These are phyloP conservation scores for Pleurozium schreberi DNA, from an alignment of 225 moss, liverwort and hornwort species.

Conservation along the genomic window DNA sequence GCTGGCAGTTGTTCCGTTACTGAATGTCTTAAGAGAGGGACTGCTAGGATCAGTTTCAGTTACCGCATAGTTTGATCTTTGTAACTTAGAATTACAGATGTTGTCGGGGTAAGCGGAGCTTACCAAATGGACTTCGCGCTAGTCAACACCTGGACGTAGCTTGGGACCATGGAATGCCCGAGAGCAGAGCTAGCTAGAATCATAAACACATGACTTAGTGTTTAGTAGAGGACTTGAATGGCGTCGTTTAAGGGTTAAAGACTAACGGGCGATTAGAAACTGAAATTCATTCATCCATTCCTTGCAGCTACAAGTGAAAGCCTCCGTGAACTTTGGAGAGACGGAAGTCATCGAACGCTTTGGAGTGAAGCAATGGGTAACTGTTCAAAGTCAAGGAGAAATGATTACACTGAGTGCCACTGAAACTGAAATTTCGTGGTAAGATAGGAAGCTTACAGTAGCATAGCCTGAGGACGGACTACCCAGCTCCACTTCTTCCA, in stretches of 20 bases:
- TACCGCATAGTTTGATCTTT: background rate
- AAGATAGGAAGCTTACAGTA: too few species aligned
- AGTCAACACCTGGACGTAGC: background rate
- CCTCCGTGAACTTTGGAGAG: background rate
- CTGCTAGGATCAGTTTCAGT: background rate
- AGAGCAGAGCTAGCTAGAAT: background rate
- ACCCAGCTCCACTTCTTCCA: background rate
- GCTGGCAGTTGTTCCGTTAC: background rate
- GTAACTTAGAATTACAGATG: background rate
- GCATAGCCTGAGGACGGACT: too few species aligned
- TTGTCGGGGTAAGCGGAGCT: background rate
- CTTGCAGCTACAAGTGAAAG: background rate
- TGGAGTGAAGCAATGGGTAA: background rate
- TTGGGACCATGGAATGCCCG: background rate
- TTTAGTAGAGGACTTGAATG: background rate
- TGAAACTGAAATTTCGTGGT: background rate
- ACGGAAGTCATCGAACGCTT: background rate
- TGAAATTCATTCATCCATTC: background rate
- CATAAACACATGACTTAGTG: conserved; percentile 11
- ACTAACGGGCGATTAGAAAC: too few species aligned
- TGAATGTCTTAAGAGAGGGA: background rate
- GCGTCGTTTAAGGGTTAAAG: too few species aligned
- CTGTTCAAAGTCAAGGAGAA: background rate
- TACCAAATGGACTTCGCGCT: background rate
- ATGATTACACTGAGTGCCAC: background rate